Evolutionary conservation across 495 filamentous ascomycete species (phyloP), one percentile per base, ranked within the genome.

Genomic region (Astrocystis sublimbata): DNA sequence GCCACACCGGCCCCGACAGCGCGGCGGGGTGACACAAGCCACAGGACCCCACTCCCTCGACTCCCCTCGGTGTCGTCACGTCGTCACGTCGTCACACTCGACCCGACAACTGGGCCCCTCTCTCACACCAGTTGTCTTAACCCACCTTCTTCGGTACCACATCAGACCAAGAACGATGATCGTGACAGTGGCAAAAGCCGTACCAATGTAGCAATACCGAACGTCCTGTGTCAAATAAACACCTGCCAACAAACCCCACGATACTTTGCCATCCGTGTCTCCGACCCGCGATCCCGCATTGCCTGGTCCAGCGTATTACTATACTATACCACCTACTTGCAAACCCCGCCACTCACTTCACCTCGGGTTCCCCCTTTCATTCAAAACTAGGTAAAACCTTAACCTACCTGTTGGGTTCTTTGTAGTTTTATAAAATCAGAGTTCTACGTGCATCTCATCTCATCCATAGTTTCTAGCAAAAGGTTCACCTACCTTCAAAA

Each of bases 51-150:
- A 12, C 17, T 2, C 38, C 9, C 35, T 13, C 3, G 30, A 49
- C 30, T 13, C 46, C 46, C 46, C 46, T 49, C 46, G 26, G 46
- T 30, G 46, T 49, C 46, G 23, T 47, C 43, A 47, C 23, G 23
- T 13, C 43, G n/a, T n/a, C n/a, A n/a, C n/a, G n/a, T n/a, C n/a
- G n/a, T n/a, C n/a, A n/a, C n/a, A n/a, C n/a, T n/a, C n/a, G n/a
- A n/a, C n/a, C n/a, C n/a, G n/a, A n/a, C n/a, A n/a, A n/a, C 23
- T 30, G 30, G 28, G 43, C 43, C 43, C 43, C 43, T 47, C 43
- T n/a, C n/a, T n/a, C n/a, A n/a, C n/a, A n/a, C n/a, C n/a, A n/a
- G 28, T 47, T 47, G 23, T 47, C 43, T 10, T 47, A 47, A 41
- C 23, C 43, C 43, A 24, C 6, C 43, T 28, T 21, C 43, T 47